A percentile compares a stretch with the other conserved stretches of the same genome.
Evolutionary conservation across 768 basidiomycete species (phyloP).

Genomic region (Lenzites betulinus): DNA sequence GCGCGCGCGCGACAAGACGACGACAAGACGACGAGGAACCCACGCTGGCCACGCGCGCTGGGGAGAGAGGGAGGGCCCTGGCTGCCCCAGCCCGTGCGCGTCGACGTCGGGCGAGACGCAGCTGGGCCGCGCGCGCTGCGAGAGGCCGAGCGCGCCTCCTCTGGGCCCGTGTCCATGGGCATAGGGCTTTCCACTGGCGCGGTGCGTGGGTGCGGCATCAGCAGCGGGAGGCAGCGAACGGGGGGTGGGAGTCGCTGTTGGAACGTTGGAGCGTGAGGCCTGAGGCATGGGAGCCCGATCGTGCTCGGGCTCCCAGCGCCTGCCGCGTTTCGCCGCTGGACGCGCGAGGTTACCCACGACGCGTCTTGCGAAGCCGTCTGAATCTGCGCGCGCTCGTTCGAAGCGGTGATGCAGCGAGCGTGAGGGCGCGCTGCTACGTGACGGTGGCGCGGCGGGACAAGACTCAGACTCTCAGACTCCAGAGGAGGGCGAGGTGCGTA

Average conservation of each 20-base stretch:
- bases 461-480: neutral
- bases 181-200: no score
- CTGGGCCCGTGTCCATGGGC: neutral
- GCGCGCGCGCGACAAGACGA: constrained; percentile 4
- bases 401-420: neutral
- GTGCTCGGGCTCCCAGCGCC: constrained; percentile 19
- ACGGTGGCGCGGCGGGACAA: neutral
- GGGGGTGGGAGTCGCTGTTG: neutral
- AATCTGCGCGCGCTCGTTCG: neutral
- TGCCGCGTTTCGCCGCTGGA: constrained; percentile 10
- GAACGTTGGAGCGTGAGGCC: neutral
- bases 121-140: neutral
- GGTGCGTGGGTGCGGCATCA: no score
- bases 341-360: constrained; percentile 13
- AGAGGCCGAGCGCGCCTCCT: neutral
- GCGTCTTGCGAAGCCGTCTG: neutral
- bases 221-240: no score
- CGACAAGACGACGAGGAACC: neutral
- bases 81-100: neutral
- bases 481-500: no score
- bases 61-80: neutral
- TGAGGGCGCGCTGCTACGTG: no score
- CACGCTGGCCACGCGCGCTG: neutral
- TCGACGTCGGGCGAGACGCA: neutral
- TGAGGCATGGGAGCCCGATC: constrained; percentile 16